A percentile compares a stretch with the other conserved stretches of the same genome.
phyloP scores from a whole-genome alignment of 257 asterid genomes.

The Solanum megistacrolobum region DNA sequence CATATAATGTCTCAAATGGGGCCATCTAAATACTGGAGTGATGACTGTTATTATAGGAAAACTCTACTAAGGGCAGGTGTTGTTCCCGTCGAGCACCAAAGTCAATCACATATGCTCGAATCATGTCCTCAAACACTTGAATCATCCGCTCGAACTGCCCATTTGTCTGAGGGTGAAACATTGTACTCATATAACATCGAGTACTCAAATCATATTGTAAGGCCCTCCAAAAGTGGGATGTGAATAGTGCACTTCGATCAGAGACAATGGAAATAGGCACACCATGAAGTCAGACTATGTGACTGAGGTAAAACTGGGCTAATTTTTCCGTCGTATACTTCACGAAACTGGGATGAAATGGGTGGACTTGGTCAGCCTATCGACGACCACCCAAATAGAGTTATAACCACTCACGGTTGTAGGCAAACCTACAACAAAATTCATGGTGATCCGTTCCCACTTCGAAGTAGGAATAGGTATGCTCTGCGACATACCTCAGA shows the following conservation, averaged over 20 bases:
- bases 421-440: not conserved
- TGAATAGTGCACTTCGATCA: too few relatives aligned
- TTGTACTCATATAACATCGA: not conserved
- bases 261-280: not conserved
- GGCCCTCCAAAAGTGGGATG: not conserved
- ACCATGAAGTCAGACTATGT: not conserved
- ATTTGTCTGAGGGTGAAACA: not conserved
- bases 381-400: not conserved
- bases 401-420: not conserved
- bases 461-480: not conserved
- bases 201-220: too few relatives aligned
- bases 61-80: not conserved
- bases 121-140: not conserved
- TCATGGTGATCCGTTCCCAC: not conserved
- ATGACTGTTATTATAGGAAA: not conserved
- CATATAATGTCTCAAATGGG: not conserved
- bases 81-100: not conserved
- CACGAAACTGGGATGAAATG: not conserved
- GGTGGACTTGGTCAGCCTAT: not conserved
- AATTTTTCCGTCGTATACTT: not conserved
- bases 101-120: not conserved
- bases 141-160: accelerated
- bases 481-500: not conserved
- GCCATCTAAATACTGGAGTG: not conserved
- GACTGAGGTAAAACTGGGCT: too few relatives aligned